Base-by-base conservation (phyloP, 305 asterid species). In the Caryopteris hybrid region DNA sequence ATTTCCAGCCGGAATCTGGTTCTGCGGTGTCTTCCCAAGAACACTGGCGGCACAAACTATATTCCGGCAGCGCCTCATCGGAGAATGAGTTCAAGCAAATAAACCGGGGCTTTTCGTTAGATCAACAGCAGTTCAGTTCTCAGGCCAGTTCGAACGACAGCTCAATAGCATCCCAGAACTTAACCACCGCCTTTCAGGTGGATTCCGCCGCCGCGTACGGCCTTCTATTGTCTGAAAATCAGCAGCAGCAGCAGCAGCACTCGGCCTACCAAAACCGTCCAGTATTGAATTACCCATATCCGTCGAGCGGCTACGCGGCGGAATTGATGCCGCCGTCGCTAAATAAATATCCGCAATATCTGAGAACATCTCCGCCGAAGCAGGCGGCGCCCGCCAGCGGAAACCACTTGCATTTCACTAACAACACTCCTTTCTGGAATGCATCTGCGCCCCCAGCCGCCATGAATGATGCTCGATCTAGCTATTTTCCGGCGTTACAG, bases 361-460 rank as follows among this genome's bases (percentile, higher is more conserved):
- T 83, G 45, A 80, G 86, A 48, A 74, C 74, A 6, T 77, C 92
- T 2, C 89, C 88, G 18, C 74, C 89, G 13, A 74, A 75, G 67
- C 88, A 77, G 65, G 78, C 74, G 48, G 70, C 59, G 72, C 58
- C 50, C 46, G 16, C 43, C 64, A 65, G 52, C 64, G 36, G 71
- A 65, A 72, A 83, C 33, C 90, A 87, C 64, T 77, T 89, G 71
- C 96, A 93, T 71, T 87, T 88, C 78, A 78, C 92, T 8, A 88
- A 90, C 69, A 86, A 84, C 66, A 80, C 96, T 2, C 89, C 95
- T 3, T 88, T 84, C 73, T 91, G 97, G 99, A 93, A 80, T 63
- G 90, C 99, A 3, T 76, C 94, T 0, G 78, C 90, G 4, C 74
- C 83, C 33, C 63, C 83, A 0, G 21, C 84, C 29, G 41, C 86